Conservation (phyloP, 495 filamentous ascomycete genomes). For the Staphylotrichum tortipilum region DNA sequence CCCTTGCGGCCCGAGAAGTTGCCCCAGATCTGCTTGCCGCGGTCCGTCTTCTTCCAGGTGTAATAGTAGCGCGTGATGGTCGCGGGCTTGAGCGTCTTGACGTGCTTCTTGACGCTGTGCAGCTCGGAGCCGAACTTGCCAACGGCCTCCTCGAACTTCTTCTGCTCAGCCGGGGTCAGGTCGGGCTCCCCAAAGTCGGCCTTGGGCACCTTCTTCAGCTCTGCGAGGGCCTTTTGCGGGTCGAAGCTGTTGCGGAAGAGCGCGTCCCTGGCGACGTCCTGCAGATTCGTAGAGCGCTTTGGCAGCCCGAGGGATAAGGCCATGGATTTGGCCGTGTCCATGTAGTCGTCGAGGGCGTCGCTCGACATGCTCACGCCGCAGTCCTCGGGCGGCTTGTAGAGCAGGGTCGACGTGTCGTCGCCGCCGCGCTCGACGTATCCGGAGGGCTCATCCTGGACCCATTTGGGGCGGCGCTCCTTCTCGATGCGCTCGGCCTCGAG, state of each 20-base stretch:
- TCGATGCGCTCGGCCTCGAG: conserved; percentile 71
- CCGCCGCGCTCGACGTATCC: conserved; percentile 82
- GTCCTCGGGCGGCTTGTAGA: conserved; percentile 54
- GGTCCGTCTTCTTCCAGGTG: conserved; percentile 92
- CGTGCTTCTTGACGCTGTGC: conserved; percentile 71
- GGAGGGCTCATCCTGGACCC: conserved; percentile 82
- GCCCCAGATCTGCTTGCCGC: conserved; percentile 82
- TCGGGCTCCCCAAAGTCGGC: conserved; percentile 81
- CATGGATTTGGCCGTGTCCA: conserved; percentile 54
- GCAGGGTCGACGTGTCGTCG: conserved; percentile 49
- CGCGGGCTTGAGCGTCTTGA: conserved; percentile 67
- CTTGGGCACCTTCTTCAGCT: conserved; percentile 56
- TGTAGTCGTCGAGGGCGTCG: conserved; percentile 59
- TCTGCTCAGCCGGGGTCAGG: conserved; percentile 65
- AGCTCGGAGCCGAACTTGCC: conserved; percentile 87
- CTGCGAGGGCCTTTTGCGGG: conserved; percentile 59
- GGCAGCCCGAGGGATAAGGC: conserved; percentile 56
- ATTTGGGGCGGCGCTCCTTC: conserved; percentile 75
- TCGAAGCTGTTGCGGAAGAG: conserved; percentile 67
- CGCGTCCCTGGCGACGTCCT: conserved; percentile 73
- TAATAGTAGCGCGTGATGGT: conserved; percentile 91
- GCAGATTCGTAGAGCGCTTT: conserved; percentile 69
- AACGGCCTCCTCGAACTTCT: conserved; percentile 88
- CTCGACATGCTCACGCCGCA: conserved; percentile 39
- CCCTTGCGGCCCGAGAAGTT: conserved; percentile 76